Base-by-base conservation (phyloP, 2,329 filamentous ascomycete genomes). In the Arthrobotrys iridis region DNA sequence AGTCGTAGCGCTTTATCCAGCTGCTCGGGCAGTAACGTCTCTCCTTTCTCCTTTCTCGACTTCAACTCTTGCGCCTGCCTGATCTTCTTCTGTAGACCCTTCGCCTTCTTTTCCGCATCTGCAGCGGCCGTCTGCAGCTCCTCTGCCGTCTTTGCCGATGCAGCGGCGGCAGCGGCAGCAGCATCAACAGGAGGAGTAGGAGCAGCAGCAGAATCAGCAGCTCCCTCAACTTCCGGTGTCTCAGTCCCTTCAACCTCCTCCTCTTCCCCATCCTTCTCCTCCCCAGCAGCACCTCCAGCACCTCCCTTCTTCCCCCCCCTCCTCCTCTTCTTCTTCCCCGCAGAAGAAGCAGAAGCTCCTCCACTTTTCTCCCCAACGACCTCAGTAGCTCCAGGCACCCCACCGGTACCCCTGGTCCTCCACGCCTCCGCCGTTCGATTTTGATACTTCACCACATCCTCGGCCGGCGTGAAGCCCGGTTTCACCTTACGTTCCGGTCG, bases 1-100 rank as follows among this genome's bases (percentile, higher is more conserved):
- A 99, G 97, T 83, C 95, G 96, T 82, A 97, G 96, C 65, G 99
- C 92, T 84, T 99, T 99, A 79, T 94, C 93, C 77, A 98, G 90
- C 84, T 99, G 95, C 84, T 99, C 95, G 0, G 93, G 94, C 24
- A 98, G 85, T 75, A 99, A 83, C 3, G 88, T 86, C 81, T 92
- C 91, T 18, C 95, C 95, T 66, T 89, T 89, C 22, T 96, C 92
- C 82, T 96, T 96, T 86, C 97, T 97, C 80, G 89, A 90, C 81
- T 93, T 91, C 63, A 99, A 85, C 1, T 98, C 95, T 79, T 89
- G 91, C 2, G 95, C 94, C 82, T 99, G 95, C 80, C 94, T 91
- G 74, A 99, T 85, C 83, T 98, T 99, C 86, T 99, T 99, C 82
- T 90, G 91, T 46, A 98, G 84, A 80, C 92, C 96, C 77, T 93